Evolutionary conservation across 225 moss, liverwort and hornwort genomes (phyloP).

Genomic region (Antitrichia curtipendula): DNA sequence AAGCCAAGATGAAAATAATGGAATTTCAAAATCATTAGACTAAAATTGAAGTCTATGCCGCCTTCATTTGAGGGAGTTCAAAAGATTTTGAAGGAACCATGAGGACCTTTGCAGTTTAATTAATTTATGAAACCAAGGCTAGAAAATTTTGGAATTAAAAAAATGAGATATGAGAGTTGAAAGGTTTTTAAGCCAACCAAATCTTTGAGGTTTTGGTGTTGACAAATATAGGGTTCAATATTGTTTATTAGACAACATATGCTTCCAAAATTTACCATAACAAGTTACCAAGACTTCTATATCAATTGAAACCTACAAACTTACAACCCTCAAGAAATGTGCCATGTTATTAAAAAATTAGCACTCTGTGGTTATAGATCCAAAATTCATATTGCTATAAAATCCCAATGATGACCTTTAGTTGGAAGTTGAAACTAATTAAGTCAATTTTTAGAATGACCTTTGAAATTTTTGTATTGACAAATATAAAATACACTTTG

Average conservation of each 20-base stretch:
- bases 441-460: background rate
- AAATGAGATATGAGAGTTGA: background rate
- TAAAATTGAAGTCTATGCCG: background rate
- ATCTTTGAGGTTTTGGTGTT: no score
- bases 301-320: background rate
- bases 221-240: background rate
- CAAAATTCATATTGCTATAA: no score
- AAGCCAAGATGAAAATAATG: no score
- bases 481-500: background rate
- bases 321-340: background rate
- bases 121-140: background rate
- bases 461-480: no score
- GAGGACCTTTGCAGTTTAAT: background rate
- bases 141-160: background rate
- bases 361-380: no score
- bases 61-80: background rate
- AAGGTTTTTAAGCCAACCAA: background rate
- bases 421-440: background rate
- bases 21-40: no score
- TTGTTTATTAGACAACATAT: background rate
- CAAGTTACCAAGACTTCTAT: background rate
- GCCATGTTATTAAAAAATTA: background rate
- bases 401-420: no score
- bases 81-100: background rate
- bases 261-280: background rate